Conservation (phyloP, 768 basidiomycete species). For the Pleurotus pulmonarius region DNA sequence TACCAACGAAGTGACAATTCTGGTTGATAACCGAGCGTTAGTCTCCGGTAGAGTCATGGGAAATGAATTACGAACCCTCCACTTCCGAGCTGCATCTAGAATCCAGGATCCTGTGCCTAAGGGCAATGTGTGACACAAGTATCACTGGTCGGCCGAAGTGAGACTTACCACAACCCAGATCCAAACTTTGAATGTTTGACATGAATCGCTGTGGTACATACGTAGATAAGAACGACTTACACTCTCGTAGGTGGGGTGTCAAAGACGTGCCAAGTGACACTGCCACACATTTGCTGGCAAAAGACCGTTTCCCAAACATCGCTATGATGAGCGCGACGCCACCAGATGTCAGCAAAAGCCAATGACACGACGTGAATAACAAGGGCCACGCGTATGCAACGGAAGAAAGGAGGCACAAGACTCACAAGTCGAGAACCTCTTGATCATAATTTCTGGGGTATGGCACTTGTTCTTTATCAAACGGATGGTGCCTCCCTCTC, state of each 20-base stretch:
- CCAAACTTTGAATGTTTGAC: conserved; percentile 39
- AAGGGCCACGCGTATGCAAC: neutral
- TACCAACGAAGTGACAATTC: conserved; percentile 64
- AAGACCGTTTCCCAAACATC: conserved; percentile 68
- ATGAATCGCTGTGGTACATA: conserved; percentile 1
- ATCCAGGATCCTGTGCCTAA: conserved; percentile 75
- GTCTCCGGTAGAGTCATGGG: conserved; percentile 1
- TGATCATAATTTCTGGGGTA: conserved; percentile 68
- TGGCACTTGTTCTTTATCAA: conserved; percentile 46
- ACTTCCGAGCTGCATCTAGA: conserved; percentile 55
- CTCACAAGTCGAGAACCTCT: conserved; percentile 65
- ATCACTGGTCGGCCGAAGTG: neutral
- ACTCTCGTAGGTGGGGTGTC: conserved; percentile 56
- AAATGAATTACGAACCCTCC: conserved; percentile 47
- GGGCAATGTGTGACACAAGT: neutral
- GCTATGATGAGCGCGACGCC: conserved; percentile 28
- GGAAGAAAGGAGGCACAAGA: conserved; percentile 15
- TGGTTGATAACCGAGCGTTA: conserved; percentile 17
- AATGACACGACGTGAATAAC: neutral
- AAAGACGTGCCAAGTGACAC: conserved; percentile 65
- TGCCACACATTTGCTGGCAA: conserved; percentile 49
- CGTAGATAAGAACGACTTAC: conserved; percentile 30
- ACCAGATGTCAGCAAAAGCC: conserved; percentile 15
- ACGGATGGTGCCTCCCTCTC: conserved; percentile 58
- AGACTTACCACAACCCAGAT: conserved; percentile 67